Conservation (phyloP, 2,329 filamentous ascomycete genomes). For the Apiospora koreana region DNA sequence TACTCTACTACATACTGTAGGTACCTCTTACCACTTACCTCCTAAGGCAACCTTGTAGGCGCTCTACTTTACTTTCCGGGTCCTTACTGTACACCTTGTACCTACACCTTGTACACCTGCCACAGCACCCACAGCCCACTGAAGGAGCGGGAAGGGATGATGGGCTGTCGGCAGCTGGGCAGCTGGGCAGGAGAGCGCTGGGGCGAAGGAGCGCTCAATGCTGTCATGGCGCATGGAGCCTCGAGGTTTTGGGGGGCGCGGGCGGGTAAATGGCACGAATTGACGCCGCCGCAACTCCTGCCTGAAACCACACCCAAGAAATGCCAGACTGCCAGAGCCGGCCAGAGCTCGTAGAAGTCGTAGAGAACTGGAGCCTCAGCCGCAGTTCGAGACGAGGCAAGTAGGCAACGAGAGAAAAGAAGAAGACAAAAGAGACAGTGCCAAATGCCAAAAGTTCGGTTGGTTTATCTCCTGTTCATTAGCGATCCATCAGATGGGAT, state of each 20-base stretch:
- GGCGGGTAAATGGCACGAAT: not conserved
- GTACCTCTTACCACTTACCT: not conserved
- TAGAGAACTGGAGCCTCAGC: not conserved
- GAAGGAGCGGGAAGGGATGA: not conserved
- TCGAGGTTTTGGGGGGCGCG: not conserved
- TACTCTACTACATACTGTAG: no score
- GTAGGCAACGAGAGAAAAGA: no score
- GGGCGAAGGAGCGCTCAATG: not conserved
- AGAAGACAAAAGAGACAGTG: not conserved
- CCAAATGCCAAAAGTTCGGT: not conserved
- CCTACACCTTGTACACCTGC: no score
- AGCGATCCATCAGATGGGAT: not conserved
- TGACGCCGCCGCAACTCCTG: not conserved
- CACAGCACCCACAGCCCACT: not conserved
- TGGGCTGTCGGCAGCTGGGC: no score
- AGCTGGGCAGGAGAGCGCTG: no score
- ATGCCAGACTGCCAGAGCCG: not conserved
- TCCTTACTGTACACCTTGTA: not conserved
- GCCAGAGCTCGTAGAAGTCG: no score
- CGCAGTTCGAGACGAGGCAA: not conserved
- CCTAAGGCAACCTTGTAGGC: not conserved
- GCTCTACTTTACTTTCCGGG: not conserved
- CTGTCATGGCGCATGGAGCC: conserved; percentile 3
- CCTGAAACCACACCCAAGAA: not conserved
- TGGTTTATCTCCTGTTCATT: not conserved